phyloP scores from a whole-genome alignment of 2,329 filamentous ascomycete species.

The Colletotrichum filicis region DNA sequence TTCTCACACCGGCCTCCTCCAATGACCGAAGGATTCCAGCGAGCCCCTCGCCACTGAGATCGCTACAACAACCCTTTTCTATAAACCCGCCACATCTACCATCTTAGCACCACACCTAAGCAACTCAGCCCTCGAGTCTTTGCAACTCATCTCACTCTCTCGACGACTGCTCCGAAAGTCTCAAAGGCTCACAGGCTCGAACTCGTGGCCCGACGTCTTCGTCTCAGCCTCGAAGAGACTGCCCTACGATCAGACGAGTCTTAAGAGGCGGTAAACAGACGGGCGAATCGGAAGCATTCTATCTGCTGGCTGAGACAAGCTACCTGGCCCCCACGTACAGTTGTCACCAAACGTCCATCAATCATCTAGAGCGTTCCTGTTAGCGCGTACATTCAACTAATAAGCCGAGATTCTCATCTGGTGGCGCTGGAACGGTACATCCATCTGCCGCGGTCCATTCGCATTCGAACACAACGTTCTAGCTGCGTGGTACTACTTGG shows the following conservation, averaged over 20 bases:
- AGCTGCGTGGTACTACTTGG: slow-evolving; percentile 14
- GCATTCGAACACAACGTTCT: slow-evolving; percentile 22
- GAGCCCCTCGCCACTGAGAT: slow-evolving; percentile 26
- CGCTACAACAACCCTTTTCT: slow-evolving; percentile 7
- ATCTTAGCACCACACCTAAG: not conserved
- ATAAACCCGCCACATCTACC: slow-evolving; percentile 21
- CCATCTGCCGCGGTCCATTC: slow-evolving; percentile 33
- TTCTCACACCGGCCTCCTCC: slow-evolving; percentile 18
- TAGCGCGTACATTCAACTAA: slow-evolving; percentile 23
- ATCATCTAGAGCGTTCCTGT: slow-evolving; percentile 14
- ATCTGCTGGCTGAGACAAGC: slow-evolving; percentile 31
- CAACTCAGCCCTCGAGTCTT: not conserved
- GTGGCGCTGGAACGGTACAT: slow-evolving; percentile 33
- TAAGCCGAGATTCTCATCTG: slow-evolving; percentile 23
- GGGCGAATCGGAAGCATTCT: slow-evolving; percentile 7
- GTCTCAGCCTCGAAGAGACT: not conserved
- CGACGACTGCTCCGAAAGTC: not conserved
- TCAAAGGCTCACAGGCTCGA: not conserved
- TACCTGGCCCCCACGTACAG: slow-evolving; percentile 27
- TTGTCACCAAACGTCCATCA: slow-evolving; percentile 25
- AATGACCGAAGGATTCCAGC: slow-evolving; percentile 8
- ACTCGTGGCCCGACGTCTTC: not conserved
- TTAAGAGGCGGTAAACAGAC: slow-evolving; percentile 25
- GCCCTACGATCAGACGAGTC: not conserved
- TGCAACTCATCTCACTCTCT: not conserved